Evolutionary conservation across 75 land plant genomes (phyloP), one percentile per base, ranked within the genome.

Genomic region (Chamaecyparis obtusa): DNA sequence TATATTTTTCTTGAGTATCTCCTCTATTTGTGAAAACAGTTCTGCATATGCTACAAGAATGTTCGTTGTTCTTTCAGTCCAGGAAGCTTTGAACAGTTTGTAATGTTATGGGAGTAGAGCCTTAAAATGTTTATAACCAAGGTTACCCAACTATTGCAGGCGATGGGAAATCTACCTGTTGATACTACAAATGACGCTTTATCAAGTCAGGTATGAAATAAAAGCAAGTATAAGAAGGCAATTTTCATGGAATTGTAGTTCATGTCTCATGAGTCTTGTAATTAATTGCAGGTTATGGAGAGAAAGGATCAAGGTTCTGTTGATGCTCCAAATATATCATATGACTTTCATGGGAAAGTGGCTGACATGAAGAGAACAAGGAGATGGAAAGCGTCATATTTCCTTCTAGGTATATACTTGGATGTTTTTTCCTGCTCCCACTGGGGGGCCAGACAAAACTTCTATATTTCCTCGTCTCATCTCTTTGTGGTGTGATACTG

Each of bases 321-420:
- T 24, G 16, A 33, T 32, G 76, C 16, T 11, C 14, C 76, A 74
- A 13, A 74, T 32, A 74, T 33, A 1, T 35, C 76, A 32, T 74
- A 74, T 74, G 86, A 89, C 44, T 54, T 48, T 33, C 74, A 64
- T 83, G 92, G 92, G 54, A 60, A 74, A 37, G 82, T 77, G 19
- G 90, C 91, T 0, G 88, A 86, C 37, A 85, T 87, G 85, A 72
- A 15, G 4, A 85, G 11, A 46, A 90, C 91, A 24, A 93, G 93
- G 9, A 88, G 93, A 83, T 93, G 94, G 93, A 91, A 90, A 83
- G 93, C 93, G 9, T 87, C 90, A 6, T 89, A 90, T 3, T 93
- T 90, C 87, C 86, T 93, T 83, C 88, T 93, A 87, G 93, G 94
- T 39, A 39, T 91, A 82, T 43, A 32, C 13, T 5, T 32, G 16